Evolutionary conservation across 768 basidiomycete species (phyloP), one percentile per base, ranked within the genome.

Genomic region (Leccinum boreale): DNA sequence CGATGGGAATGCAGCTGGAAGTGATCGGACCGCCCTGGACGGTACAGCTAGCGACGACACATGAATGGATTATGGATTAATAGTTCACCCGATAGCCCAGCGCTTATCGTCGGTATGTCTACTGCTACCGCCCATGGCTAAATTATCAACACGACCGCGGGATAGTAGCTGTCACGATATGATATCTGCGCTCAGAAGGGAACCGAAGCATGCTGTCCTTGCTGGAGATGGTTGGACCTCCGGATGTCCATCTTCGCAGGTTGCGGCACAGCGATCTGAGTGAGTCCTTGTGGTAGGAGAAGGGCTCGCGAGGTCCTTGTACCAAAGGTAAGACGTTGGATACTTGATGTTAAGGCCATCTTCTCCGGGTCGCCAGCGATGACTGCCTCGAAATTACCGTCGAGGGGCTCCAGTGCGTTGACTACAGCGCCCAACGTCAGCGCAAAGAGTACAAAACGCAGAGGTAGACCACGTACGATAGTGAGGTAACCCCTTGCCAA

Each of bases 401-500:
- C 79, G 14, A 86, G 65, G 4, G 77, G 73, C 62, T 86, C 81
- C 56, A 85, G 76, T 6, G 77, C 74, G 54, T 82, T 79, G 53
- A 90, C 87, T 90, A 47, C 9, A 35, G 5, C 54, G 33, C 14
- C 24, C 50, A 35, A 50, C 42, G 35, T 61, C 23, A 55, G 55
- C 6, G 42, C 48, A 55, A 12, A 52, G 5, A 21, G 36, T 36
- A 55, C 33, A 5, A 52, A 21, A 19, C 29, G 24, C 12, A 26
- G 15, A 54, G 23, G 45, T 51, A 17, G 36, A 33, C 15, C 29
- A 73, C 88, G 74, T 61, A 91, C 89, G 74, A 69, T 86, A 85
- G 21, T 79, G 80, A 56, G 79, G 72, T 57, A 92, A 75, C 23
- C 90, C 90, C 70, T 87, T 89, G 57, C 86, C 87, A 64, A 92